phyloP scores from a whole-genome alignment of 2,329 filamentous ascomycete genomes.

The Hypoxylon sp. region DNA sequence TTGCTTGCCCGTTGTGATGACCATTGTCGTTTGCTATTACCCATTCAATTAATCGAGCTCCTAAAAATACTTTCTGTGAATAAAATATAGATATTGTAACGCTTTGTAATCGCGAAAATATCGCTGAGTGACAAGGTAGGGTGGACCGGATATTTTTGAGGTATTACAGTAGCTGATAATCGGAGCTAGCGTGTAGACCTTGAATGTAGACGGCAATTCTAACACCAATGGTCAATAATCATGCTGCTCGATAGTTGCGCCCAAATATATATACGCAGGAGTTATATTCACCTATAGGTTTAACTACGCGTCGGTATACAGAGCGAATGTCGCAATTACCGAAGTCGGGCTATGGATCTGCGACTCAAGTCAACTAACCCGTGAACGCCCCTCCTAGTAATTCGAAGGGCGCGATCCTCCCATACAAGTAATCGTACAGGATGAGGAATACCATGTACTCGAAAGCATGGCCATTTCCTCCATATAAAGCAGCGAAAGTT shows the following conservation, averaged over 20 bases:
- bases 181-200: background rate
- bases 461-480: background rate
- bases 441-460: background rate
- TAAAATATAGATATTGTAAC: no score
- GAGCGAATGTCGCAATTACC: slow-evolving; percentile 8
- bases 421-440: background rate
- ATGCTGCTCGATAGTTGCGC: no score
- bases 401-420: background rate
- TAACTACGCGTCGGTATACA: background rate
- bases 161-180: no score
- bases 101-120: no score
- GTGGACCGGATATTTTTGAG: no score
- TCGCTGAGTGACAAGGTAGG: no score
- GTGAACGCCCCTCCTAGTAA: slow-evolving; percentile 15
- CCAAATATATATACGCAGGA: background rate
- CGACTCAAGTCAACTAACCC: slow-evolving; percentile 26
- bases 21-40: background rate
- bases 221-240: background rate
- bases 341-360: slow-evolving; percentile 18
- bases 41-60: background rate
- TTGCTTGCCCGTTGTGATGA: background rate
- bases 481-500: background rate
- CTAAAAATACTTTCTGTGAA: no score
- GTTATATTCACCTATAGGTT: background rate
- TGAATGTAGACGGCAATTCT: background rate